Evolutionary conservation across 2,329 filamentous ascomycete genomes (phyloP).

Genomic region (Aspergillus hortae): DNA sequence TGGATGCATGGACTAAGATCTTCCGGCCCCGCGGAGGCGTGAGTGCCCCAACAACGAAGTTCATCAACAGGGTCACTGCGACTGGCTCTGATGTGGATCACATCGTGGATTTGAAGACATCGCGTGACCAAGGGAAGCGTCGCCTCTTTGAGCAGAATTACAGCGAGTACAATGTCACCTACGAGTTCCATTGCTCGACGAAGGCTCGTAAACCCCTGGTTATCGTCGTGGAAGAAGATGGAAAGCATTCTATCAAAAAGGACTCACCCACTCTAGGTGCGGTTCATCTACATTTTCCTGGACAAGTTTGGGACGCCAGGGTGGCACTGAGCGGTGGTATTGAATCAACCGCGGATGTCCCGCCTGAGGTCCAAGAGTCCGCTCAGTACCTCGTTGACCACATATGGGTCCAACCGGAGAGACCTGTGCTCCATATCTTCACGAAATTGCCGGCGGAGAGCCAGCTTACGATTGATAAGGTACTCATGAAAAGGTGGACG

Average conservation of each 20-base stretch:
- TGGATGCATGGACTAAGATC: slow-evolving; percentile 26
- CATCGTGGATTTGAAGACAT: slow-evolving; percentile 31
- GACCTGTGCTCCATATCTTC: slow-evolving; percentile 24
- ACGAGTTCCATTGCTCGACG: slow-evolving; percentile 40
- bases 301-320: slow-evolving; percentile 38
- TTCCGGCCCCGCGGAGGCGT: slow-evolving; percentile 31
- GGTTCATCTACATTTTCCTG: slow-evolving; percentile 39
- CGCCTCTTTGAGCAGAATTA: slow-evolving; percentile 27
- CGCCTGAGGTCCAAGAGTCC: slow-evolving; percentile 25
- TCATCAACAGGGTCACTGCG: slow-evolving; percentile 36
- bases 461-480: slow-evolving; percentile 26
- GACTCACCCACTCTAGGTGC: slow-evolving; percentile 26
- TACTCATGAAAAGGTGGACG: slow-evolving; percentile 33
- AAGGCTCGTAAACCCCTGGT: slow-evolving; percentile 27
- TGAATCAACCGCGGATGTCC: slow-evolving; percentile 19
- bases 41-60: slow-evolving; percentile 27
- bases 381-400: slow-evolving; percentile 30
- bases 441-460: slow-evolving; percentile 22
- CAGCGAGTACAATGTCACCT: slow-evolving; percentile 23
- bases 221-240: slow-evolving; percentile 31
- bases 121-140: slow-evolving; percentile 12
- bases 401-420: slow-evolving; percentile 31
- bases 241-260: slow-evolving; percentile 25
- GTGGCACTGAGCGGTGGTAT: slow-evolving; percentile 26
- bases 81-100: slow-evolving; percentile 40